Conservation (phyloP, 345 rosid genomes). For the Dipteronia dyeriana region DNA sequence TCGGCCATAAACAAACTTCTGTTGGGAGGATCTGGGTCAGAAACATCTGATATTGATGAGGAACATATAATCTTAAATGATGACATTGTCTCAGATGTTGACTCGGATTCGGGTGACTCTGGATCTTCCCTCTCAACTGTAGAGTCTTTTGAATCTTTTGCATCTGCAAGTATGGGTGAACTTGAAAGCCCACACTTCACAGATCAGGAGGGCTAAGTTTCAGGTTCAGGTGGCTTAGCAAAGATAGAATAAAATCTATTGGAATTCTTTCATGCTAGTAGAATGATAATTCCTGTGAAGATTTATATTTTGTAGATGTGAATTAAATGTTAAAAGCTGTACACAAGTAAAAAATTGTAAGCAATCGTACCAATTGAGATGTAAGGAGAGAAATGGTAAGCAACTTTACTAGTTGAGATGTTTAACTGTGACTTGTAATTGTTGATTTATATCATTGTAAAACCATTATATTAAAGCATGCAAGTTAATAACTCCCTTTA, state of each 20-base stretch:
- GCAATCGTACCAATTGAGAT: too few species aligned
- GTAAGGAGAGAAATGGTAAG: too few species aligned
- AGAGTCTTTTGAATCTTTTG: constrained; percentile 79
- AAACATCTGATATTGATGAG: constrained; percentile 64
- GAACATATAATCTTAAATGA: constrained; percentile 58
- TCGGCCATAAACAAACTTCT: constrained; percentile 81
- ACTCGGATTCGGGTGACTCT: constrained; percentile 59
- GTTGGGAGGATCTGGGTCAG: constrained; percentile 75
- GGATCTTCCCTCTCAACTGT: constrained; percentile 64
- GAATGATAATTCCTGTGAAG: constrained; percentile 5
- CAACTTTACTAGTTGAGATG: neutral
- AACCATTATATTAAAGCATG: constrained; percentile 4
- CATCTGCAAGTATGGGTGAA: constrained; percentile 95
- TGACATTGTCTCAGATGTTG: constrained; percentile 41
- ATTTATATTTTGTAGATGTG: constrained; percentile 15
- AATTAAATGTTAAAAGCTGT: neutral
- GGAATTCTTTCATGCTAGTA: neutral
- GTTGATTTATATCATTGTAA: neutral
- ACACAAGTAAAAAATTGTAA: neutral
- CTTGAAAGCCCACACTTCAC: constrained; percentile 75
- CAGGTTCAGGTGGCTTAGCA: constrained; percentile 4
- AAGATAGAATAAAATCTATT: neutral
- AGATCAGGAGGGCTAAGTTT: constrained; percentile 55
- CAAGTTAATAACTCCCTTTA: neutral
- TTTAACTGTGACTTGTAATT: constrained; percentile 1